A percentile compares a stretch with the other conserved stretches of the same genome.
Conservation (phyloP, 176 grass and related monocot genomes). For the Melocanna baccifera region DNA sequence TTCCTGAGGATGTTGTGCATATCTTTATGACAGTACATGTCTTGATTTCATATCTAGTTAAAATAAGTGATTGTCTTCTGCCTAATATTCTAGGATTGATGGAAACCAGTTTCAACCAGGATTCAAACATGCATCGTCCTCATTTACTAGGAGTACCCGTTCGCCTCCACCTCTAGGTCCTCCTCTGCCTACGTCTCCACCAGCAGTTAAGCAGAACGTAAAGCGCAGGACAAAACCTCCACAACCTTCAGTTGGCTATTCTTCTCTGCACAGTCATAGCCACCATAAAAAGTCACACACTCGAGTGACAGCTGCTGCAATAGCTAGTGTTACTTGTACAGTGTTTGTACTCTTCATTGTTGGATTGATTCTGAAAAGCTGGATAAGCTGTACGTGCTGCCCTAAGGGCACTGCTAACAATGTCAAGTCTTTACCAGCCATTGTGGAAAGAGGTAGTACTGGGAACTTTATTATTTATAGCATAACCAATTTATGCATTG, state of each 20-base stretch:
- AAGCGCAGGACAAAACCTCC: conserved; percentile 47
- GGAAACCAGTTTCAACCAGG: conserved; percentile 68
- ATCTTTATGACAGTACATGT: not conserved
- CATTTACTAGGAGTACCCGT: conserved; percentile 28
- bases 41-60: conserved; percentile 35
- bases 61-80: conserved; percentile 19
- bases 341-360: conserved; percentile 47
- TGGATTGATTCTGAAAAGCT: conserved; percentile 57
- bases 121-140: conserved; percentile 33
- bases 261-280: conserved; percentile 38
- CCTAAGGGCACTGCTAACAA: conserved; percentile 32
- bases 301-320: conserved; percentile 38
- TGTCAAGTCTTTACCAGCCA: conserved; percentile 38
- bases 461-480: conserved; percentile 4
- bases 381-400: conserved; percentile 21
- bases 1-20: not conserved
- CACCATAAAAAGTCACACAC: conserved; percentile 47
- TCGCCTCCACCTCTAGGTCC: conserved; percentile 36
- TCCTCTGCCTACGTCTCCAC: conserved; percentile 30
- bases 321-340: conserved; percentile 49
- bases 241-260: conserved; percentile 37
- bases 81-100: conserved; percentile 61
- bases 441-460: conserved; percentile 43
- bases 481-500: not conserved
- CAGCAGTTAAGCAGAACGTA: conserved; percentile 51